phyloP scores from a whole-genome alignment of 495 filamentous ascomycete species.

The Sporormia fimetaria region DNA sequence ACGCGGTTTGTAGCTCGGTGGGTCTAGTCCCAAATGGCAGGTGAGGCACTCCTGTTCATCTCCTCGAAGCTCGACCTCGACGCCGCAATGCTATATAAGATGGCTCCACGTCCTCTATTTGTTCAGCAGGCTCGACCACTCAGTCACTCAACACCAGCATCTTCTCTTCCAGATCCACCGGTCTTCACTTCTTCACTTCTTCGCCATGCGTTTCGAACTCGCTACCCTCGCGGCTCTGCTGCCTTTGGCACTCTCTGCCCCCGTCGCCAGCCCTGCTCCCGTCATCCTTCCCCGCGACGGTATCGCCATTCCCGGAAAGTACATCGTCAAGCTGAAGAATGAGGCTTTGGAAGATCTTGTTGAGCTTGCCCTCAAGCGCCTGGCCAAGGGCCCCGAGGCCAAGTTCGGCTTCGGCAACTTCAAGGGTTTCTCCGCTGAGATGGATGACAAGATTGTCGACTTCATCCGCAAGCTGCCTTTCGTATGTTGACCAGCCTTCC shows the following conservation, averaged over 20 bases:
- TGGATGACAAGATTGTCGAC: conserved; percentile 11
- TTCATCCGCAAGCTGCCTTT: conserved; percentile 4
- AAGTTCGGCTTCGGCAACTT: conserved; percentile 16
- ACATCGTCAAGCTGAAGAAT: conserved; percentile 25
- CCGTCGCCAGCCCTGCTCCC: conserved; percentile 1
- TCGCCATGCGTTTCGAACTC: conserved; percentile 18
- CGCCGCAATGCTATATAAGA: conserved; percentile 16
- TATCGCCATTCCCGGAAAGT: conserved; percentile 18
- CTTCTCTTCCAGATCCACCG: not conserved
- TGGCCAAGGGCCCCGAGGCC: conserved; percentile 10
- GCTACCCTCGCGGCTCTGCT: conserved; percentile 13
- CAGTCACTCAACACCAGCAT: conserved; percentile 4
- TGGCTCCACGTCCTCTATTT: not conserved
- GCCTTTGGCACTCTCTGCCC: conserved; percentile 21
- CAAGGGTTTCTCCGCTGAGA: conserved; percentile 22
- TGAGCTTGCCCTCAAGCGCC: conserved; percentile 3
- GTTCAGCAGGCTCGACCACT: conserved; percentile 9
- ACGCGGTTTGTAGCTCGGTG: too few relatives aligned
- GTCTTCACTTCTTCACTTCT: not conserved
- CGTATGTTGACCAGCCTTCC: too few relatives aligned
- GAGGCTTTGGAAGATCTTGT: conserved; percentile 5
- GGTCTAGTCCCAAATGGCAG: conserved; percentile 20
- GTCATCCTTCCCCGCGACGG: conserved; percentile 18
- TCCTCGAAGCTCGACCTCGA: not conserved
- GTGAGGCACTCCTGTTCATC: conserved; percentile 1